A percentile compares a stretch with the other conserved stretches of the same genome.
Conservation (phyloP, 2,329 filamentous ascomycete species). For the Tricladium varicosporioides region DNA sequence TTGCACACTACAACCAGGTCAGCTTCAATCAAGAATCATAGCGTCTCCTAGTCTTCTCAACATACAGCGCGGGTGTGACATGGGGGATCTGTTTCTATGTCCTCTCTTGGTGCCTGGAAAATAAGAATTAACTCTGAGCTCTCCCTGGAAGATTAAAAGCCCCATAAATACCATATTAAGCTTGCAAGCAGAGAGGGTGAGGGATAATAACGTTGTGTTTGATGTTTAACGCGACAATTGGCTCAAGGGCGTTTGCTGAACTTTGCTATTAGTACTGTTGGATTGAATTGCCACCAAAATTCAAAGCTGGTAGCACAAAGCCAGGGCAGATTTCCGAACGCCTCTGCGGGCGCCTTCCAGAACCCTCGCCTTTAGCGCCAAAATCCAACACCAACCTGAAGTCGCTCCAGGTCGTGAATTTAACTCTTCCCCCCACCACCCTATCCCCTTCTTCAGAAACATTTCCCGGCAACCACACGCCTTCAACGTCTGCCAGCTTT, state of each 20-base stretch:
- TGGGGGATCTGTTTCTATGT: conserved; percentile 70
- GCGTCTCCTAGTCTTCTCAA: conserved; percentile 19
- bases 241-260: too few species aligned
- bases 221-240: too few species aligned
- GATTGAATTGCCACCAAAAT: background rate
- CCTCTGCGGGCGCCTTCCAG: background rate
- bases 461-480: too few species aligned
- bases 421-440: conserved; percentile 5
- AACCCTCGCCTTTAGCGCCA: conserved; percentile 7
- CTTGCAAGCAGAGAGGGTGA: too few species aligned
- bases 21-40: too few species aligned
- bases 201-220: too few species aligned
- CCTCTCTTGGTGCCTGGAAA: conserved; percentile 52
- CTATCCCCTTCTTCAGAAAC: conserved; percentile 4
- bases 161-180: too few species aligned
- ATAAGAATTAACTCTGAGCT: background rate
- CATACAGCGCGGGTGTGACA: conserved; percentile 83
- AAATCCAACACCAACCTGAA: background rate
- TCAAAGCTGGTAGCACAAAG: background rate
- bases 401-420: background rate
- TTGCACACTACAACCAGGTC: conserved; percentile 64
- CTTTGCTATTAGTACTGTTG: background rate
- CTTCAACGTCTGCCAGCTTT: too few species aligned
- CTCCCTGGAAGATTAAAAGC: background rate
- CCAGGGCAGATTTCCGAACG: too few species aligned